Percentiles rank a stretch among this genome's conserved stretches.
These are phyloP conservation scores for Aethionema arabicum DNA, from an alignment of 345 rosid species.

Conservation along the genomic window DNA sequence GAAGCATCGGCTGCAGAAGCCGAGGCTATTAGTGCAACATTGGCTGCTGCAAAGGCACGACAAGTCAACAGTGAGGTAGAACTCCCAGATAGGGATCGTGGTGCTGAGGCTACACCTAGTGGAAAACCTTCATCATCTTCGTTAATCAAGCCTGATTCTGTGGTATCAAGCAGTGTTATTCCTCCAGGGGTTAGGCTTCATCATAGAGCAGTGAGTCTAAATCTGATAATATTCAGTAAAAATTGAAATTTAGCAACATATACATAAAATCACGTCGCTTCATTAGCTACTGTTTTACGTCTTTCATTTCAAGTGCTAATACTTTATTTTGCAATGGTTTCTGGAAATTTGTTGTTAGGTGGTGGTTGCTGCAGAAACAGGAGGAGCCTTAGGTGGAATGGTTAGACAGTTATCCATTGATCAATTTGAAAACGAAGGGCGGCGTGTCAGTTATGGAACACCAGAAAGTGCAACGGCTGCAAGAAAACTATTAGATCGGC, in stretches of 20 bases:
- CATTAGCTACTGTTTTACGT: conserved; percentile 1
- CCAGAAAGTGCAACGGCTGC: conserved; percentile 96
- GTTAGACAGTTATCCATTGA: conserved; percentile 94
- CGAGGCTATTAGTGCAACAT: conserved; percentile 95
- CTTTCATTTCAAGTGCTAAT: conserved; percentile 6
- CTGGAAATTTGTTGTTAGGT: conserved; percentile 51
- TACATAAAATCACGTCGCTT: conserved; percentile 8
- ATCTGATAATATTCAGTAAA: conserved; percentile 8
- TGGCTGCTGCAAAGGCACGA: conserved; percentile 97
- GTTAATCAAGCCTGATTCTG: conserved; percentile 71
- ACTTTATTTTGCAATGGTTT: conserved; percentile 3
- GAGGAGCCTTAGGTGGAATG: conserved; percentile 98
- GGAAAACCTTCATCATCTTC: conserved; percentile 72
- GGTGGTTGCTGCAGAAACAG: conserved; percentile 94
- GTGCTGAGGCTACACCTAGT: conserved; percentile 94
- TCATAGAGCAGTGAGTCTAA: conserved; percentile 86
- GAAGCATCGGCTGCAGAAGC: conserved; percentile 99
- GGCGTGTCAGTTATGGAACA: conserved; percentile 93
- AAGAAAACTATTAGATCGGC: conserved; percentile 91
- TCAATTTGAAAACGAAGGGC: conserved; percentile 97
- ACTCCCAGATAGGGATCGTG: conserved; percentile 78
- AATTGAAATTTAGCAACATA: conserved; percentile 9
- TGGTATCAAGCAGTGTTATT: conserved; percentile 51
- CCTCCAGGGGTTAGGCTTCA: conserved; percentile 91
- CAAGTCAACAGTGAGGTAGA: conserved; percentile 91